These are phyloP conservation scores for Yamadazyma sp. DNA, from an alignment of 1,139 yeast genomes.

Conservation along the genomic window DNA sequence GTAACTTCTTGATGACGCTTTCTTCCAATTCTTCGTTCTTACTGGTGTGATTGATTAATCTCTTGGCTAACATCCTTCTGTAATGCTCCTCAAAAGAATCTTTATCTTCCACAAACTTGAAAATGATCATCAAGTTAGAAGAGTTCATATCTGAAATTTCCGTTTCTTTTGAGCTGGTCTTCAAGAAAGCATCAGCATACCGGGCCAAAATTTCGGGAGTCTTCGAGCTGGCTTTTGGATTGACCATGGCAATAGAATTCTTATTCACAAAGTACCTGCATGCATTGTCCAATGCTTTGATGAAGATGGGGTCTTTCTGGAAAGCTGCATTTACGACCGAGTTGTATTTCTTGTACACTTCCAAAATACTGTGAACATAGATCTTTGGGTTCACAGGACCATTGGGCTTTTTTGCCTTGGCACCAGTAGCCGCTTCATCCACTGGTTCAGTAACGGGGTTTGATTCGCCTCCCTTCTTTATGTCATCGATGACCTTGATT, in stretches of 20 bases:
- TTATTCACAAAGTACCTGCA: constrained; percentile 82
- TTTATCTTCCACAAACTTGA: constrained; percentile 88
- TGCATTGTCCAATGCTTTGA: constrained; percentile 86
- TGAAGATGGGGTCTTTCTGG: constrained; percentile 74
- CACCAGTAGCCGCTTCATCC: constrained; percentile 14
- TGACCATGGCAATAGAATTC: constrained; percentile 76
- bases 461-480: constrained; percentile 48
- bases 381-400: constrained; percentile 65
- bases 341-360: constrained; percentile 66
- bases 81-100: constrained; percentile 95
- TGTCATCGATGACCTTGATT: constrained; percentile 61
- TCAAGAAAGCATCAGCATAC: constrained; percentile 82
- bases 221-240: constrained; percentile 45
- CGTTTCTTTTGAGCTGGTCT: constrained; percentile 68
- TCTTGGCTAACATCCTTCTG: constrained; percentile 82
- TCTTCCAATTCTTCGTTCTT: constrained; percentile 87
- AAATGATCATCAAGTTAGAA: constrained; percentile 82
- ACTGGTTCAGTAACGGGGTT: constrained; percentile 20
- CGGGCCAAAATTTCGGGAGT: constrained; percentile 92
- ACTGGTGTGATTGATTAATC: constrained; percentile 83
- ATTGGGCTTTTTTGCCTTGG: constrained; percentile 18
- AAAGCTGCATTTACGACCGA: constrained; percentile 70
- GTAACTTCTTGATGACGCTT: constrained; percentile 78
- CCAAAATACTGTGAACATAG: constrained; percentile 75
- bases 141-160: constrained; percentile 74